Percentiles rank a stretch among this genome's conserved stretches.
Evolutionary conservation across 1,139 yeast genomes (phyloP).

Genomic region (Geotrichum australiense): DNA sequence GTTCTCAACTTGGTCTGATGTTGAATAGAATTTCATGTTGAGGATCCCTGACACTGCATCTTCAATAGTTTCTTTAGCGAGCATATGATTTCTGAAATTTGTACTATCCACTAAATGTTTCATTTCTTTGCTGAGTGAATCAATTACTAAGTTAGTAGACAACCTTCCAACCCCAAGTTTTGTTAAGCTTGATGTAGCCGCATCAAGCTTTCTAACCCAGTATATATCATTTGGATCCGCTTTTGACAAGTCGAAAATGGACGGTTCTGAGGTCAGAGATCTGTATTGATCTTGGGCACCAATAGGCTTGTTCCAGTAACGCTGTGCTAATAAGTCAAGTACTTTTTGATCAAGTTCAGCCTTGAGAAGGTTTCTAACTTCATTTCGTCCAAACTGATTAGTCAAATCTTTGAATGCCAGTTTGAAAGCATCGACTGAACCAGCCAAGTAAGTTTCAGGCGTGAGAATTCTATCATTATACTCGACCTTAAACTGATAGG

Average conservation of each 20-base stretch:
- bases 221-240: conserved; percentile 62
- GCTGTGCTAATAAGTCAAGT: conserved; percentile 74
- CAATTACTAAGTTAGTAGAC: conserved; percentile 76
- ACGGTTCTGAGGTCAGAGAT: conserved; percentile 38
- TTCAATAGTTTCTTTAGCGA: conserved; percentile 71
- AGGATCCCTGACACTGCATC: conserved; percentile 82
- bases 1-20: conserved; percentile 97
- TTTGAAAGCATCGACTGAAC: conserved; percentile 81
- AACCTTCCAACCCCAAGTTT: conserved; percentile 90
- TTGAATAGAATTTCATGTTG: conserved; percentile 71
- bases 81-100: conserved; percentile 73
- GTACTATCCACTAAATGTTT: conserved; percentile 66
- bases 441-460: conserved; percentile 89
- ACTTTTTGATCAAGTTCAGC: conserved; percentile 85
- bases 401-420: conserved; percentile 82
- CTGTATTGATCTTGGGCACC: conserved; percentile 16
- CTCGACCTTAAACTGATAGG: conserved; percentile 91
- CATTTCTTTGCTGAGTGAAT: conserved; percentile 70
- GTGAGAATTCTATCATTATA: conserved; percentile 91
- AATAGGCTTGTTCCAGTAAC: conserved; percentile 80
- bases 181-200: conserved; percentile 75
- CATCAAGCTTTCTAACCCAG: conserved; percentile 85
- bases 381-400: conserved; percentile 73
- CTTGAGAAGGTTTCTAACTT: conserved; percentile 69
- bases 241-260: conserved; percentile 45